A percentile compares a stretch with the other conserved stretches of the same genome.
Conservation (phyloP, 2,329 filamentous ascomycete genomes). For the Arachnomyces sp. region DNA sequence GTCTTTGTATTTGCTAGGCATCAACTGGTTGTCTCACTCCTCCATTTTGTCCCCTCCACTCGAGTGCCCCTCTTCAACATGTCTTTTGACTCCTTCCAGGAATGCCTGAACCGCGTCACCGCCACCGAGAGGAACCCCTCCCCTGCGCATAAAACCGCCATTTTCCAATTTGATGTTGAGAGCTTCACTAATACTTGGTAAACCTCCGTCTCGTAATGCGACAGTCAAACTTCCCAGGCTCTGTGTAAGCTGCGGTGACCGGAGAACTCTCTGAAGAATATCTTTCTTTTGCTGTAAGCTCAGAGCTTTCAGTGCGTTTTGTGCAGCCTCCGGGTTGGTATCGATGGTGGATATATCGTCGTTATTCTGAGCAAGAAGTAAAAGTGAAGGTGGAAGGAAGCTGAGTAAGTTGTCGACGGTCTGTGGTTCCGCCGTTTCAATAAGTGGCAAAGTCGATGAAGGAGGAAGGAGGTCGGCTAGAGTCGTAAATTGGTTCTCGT, state of each 20-base stretch:
- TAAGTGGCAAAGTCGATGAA: constrained; percentile 65
- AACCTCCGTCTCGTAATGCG: constrained; percentile 78
- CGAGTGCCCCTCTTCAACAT: constrained; percentile 50
- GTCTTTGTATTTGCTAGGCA: too few species aligned
- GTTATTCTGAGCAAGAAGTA: constrained; percentile 65
- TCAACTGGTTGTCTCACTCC: constrained; percentile 20
- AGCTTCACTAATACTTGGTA: constrained; percentile 83
- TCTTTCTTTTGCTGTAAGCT: constrained; percentile 68
- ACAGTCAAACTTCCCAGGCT: constrained; percentile 76
- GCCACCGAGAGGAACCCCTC: constrained; percentile 76
- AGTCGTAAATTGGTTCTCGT: constrained; percentile 66
- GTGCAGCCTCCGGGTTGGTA: constrained; percentile 58
- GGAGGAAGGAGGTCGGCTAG: constrained; percentile 78
- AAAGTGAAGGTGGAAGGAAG: constrained; percentile 68
- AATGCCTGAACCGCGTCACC: constrained; percentile 87
- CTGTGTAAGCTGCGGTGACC: constrained; percentile 85
- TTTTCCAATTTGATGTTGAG: constrained; percentile 72
- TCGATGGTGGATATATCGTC: constrained; percentile 55
- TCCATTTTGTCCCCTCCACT: constrained; percentile 34
- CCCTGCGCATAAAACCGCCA: constrained; percentile 69
- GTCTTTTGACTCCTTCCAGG: constrained; percentile 76
- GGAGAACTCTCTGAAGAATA: constrained; percentile 70
- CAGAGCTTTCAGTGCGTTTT: constrained; percentile 65
- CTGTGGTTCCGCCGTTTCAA: constrained; percentile 56
- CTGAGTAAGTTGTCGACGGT: constrained; percentile 66